Base-by-base conservation (phyloP, 73 alveolate genomes). In the Symbiodinium pilosum region DNA sequence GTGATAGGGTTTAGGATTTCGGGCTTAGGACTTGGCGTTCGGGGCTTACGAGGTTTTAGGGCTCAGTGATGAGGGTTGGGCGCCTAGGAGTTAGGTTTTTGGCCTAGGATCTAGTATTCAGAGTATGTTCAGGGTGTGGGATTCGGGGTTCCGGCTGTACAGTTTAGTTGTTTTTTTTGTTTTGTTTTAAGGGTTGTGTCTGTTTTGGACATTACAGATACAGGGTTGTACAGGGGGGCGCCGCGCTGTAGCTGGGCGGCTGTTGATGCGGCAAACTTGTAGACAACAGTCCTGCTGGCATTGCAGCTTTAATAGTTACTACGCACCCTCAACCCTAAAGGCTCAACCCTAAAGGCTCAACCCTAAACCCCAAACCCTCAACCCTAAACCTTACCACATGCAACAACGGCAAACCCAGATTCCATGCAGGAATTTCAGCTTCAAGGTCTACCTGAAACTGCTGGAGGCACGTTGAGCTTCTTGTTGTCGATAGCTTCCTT, bases 371-470 rank as follows among this genome's bases (percentile, higher is more conserved):
- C 26, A 56, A 56, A 2, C 75, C 59, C 59, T 47, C 6, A 47
- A 47, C 59, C 59, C 59, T 47, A 47, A 47, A 47, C 59, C 59
- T 14, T 47, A 47, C n/a, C n/a, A n/a, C n/a, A n/a, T n/a, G n/a
- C n/a, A n/a, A n/a, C n/a, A 47, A 47, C 59, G 6, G 21, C 14
- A 47, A 47, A 47, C 59, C 59, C 59, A 47, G 14, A 14, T 14
- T 14, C 59, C 14, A 47, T 47, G 59, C 69, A 88, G 97, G 97
- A 91, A 91, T 47, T 91, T 91, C 32, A 88, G 97, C 7, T 42
- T 71, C 42, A 91, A 91, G 77, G 97, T 91, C 52, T 91, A 42
- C 81, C 64, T 91, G 40, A 64, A 69, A 54, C 88, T 91, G 38
- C 64, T 91, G 81, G 97, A 91, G 88, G 97, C 12, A 5, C 32